phyloP scores from a whole-genome alignment of 345 rosid species.

The Lagerstroemia speciosa region DNA sequence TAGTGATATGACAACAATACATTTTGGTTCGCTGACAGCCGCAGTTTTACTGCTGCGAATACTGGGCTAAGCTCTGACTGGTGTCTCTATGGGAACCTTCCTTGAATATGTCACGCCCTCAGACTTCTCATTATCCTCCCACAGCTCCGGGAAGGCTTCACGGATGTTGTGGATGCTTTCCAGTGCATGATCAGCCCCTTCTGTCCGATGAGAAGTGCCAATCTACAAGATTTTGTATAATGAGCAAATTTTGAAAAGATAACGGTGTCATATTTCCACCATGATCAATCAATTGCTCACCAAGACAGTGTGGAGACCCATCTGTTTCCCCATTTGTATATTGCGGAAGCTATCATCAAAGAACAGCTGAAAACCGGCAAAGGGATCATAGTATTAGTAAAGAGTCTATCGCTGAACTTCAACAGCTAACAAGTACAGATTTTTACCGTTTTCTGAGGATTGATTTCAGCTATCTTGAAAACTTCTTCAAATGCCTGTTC shows the following conservation, averaged over 20 bases:
- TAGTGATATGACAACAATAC: not conserved
- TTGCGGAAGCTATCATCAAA: conserved; percentile 83
- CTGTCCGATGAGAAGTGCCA: conserved; percentile 52
- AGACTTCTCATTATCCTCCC: conserved; percentile 58
- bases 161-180: conserved; percentile 86
- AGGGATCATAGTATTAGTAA: not conserved
- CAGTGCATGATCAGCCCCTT: conserved; percentile 66
- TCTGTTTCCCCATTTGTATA: conserved; percentile 58
- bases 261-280: not conserved
- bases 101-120: conserved; percentile 31
- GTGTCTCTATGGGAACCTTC: conserved; percentile 55
- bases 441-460: conserved; percentile 73
- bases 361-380: conserved; percentile 51
- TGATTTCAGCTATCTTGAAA: conserved; percentile 57
- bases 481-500: conserved; percentile 63
- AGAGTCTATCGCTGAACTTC: not conserved
- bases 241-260: not conserved
- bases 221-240: conserved; percentile 24
- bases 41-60: not conserved
- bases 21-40: not conserved
- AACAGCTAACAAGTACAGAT: not conserved
- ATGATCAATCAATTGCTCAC: conserved; percentile 27
- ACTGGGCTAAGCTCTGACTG: conserved; percentile 42
- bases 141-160: conserved; percentile 80
- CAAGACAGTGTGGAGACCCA: conserved; percentile 78